A percentile compares a stretch with the other conserved stretches of the same genome.
phyloP scores from a whole-genome alignment of 2,329 filamentous ascomycete genomes.

The Blastomyces gilchristii region DNA sequence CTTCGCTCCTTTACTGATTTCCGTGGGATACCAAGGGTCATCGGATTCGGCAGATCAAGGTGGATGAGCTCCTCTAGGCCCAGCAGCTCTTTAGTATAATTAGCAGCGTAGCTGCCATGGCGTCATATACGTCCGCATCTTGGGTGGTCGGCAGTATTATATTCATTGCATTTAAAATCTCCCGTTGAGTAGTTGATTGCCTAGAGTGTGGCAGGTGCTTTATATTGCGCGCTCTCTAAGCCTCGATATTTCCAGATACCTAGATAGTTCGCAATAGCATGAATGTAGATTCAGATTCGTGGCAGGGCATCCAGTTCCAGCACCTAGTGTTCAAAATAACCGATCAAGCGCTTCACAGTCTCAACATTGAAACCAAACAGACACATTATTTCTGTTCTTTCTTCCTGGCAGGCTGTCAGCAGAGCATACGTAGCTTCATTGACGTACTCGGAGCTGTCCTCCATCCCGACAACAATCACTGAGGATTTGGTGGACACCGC shows the following conservation, averaged over 20 bases:
- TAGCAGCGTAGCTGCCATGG: not conserved
- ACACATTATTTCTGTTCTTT: slow-evolving; percentile 4
- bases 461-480: slow-evolving; percentile 16
- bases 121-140: slow-evolving; percentile 7
- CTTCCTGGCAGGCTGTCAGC: slow-evolving; percentile 10
- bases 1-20: not conserved
- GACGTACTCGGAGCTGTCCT: slow-evolving; percentile 21
- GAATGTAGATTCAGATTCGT: not conserved
- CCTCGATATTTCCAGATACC: not conserved
- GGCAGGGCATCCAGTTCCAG: not conserved
- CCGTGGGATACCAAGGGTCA: not conserved
- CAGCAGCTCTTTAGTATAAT: slow-evolving; percentile 5
- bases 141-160: slow-evolving; percentile 2
- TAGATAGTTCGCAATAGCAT: slow-evolving; percentile 15
- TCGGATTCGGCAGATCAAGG: not conserved
- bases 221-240: slow-evolving; percentile 9
- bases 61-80: not conserved
- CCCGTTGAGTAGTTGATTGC: not conserved
- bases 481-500: slow-evolving; percentile 19
- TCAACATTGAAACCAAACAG: slow-evolving; percentile 9
- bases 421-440: not conserved
- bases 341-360: slow-evolving; percentile 10
- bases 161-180: slow-evolving; percentile 2
- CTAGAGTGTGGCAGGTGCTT: slow-evolving; percentile 7
- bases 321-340: slow-evolving; percentile 2